phyloP scores from a whole-genome alignment of 1,139 yeast genomes.

The Yarrowia galli region DNA sequence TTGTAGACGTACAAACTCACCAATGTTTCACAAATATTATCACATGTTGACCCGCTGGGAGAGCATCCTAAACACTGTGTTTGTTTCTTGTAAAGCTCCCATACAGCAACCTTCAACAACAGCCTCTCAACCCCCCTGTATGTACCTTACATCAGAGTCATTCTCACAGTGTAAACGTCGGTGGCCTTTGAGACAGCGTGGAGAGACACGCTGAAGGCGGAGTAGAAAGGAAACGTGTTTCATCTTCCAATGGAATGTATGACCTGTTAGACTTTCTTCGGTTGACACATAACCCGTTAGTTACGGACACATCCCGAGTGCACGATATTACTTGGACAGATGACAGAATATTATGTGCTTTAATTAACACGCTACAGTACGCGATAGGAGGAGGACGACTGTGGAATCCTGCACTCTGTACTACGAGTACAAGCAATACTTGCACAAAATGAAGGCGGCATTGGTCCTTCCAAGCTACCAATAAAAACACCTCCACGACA shows the following conservation, averaged over 20 bases:
- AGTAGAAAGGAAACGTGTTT: background rate
- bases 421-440: no score
- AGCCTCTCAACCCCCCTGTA: background rate
- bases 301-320: background rate
- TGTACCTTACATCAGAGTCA: conserved; percentile 4
- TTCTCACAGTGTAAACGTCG: no score
- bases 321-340: background rate
- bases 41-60: background rate
- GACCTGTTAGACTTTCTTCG: background rate
- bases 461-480: no score
- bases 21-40: conserved; percentile 7
- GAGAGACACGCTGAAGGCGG: no score
- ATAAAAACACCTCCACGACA: no score
- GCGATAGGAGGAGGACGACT: no score
- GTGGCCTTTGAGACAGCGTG: no score
- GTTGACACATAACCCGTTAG: conserved; percentile 1
- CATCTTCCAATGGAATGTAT: background rate
- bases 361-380: background rate
- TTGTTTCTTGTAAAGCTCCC: background rate
- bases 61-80: background rate
- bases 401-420: no score
- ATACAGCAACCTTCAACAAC: conserved; percentile 2
- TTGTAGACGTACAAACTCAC: background rate
- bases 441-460: no score
- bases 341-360: background rate